Base-by-base conservation (phyloP, 2,329 filamentous ascomycete genomes). In the Aspergillus proliferans region DNA sequence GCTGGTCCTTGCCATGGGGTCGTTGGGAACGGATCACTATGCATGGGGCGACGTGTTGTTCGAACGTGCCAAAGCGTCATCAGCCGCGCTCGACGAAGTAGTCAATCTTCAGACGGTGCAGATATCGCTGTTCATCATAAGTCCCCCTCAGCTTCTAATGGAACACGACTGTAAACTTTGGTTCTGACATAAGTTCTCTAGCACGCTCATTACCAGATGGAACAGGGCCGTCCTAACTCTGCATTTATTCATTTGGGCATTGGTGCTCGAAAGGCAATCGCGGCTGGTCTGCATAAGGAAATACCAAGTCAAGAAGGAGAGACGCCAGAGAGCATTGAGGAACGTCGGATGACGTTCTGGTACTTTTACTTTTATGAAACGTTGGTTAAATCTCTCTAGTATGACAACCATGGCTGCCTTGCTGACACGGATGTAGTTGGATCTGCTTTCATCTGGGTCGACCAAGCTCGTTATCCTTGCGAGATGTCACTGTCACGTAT, bases 21-120 rank as follows among this genome's bases (percentile, higher is more conserved):
- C 71, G 3, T 58, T 70, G 1, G 71, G 70, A 30, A 66, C 67
- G 0, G 66, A 71, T 2, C 65, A 73, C 46, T 65, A 67, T 46
- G 57, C 63, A 1, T 71, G 71, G 53, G 71, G 68, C 0, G 69
- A 74, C 24, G 62, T 73, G 19, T 48, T 75, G 22, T 72, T 71
- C 19, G 68, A 74, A 24, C 71, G 68, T n/a, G 71, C 71, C 3
- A 75, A 72, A 52, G 63, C 66, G 24, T 67, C 68, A 0, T 58
- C 64, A 10, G 56, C 56, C 5, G 59, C 64, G 5, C 61, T 71
- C 43, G 72, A 75, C 42, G 72, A 75, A 22, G 66, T 73, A 14
- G 72, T 75, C 2, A 75, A 75, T 40, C 53, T 73, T 12, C 70
- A 75, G 46, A 68, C 68, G 1, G 62, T 75, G 3, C 73, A 75